A percentile compares a stretch with the other conserved stretches of the same genome.
Conservation (phyloP, 768 basidiomycete species). For the Trametes villosa region DNA sequence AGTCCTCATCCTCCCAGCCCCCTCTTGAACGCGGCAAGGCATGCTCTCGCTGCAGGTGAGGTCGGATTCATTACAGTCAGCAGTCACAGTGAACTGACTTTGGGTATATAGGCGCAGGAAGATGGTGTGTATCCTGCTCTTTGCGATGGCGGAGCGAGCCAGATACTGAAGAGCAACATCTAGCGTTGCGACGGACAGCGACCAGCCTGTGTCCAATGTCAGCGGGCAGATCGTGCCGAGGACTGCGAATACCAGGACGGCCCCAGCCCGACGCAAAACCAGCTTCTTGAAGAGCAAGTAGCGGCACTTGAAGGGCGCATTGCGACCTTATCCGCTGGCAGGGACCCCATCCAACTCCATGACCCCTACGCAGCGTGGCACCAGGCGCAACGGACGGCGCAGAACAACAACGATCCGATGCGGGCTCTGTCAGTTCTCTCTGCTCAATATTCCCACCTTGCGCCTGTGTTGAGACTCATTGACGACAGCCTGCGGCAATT, state of each 20-base stretch:
- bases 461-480: conserved; percentile 5
- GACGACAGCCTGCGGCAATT: conserved; percentile 39
- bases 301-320: conserved; percentile 59
- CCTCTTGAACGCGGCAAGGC: conserved; percentile 53
- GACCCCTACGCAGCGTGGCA: conserved; percentile 32
- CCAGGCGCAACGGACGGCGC: conserved; percentile 7
- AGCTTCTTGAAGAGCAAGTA: conserved; percentile 63
- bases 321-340: conserved; percentile 25
- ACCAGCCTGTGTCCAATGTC: conserved; percentile 69
- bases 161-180: not conserved
- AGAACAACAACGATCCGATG: conserved; percentile 19
- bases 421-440: conserved; percentile 17
- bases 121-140: conserved; percentile 39
- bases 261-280: conserved; percentile 59
- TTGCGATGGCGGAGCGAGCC: not conserved
- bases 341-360: conserved; percentile 28
- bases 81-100: not conserved
- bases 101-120: conserved; percentile 47
- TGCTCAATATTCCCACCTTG: not conserved
- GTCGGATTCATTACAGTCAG: not conserved
- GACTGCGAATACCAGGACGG: conserved; percentile 77
- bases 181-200: conserved; percentile 72
- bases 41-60: conserved; percentile 55
- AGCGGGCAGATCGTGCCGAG: conserved; percentile 58
- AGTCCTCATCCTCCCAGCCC: conserved; percentile 23